Evolutionary conservation across 331 rosid genomes (phyloP), one percentile per base, ranked within the genome.

Genomic region (Dryas integrifolia): DNA sequence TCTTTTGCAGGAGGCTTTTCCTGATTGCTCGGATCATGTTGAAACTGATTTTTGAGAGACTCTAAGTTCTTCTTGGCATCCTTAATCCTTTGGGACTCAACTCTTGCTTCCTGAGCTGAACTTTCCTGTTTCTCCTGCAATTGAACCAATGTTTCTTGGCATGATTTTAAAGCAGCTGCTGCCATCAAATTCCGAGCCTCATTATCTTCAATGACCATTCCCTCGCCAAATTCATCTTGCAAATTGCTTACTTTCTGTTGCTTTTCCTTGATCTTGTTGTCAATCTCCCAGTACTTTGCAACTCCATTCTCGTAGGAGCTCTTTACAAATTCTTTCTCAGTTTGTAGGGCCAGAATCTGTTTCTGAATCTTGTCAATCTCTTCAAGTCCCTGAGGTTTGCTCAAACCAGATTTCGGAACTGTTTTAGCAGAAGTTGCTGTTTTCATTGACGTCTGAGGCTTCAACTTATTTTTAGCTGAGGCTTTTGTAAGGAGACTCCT

Each of bases 181-280:
- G 99, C 89, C 97, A 96, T 96, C 86, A 96, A 85, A 43, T 63
- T 87, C 5, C 99, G 96, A 43, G 99, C 99, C 58, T 86, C 98
- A 8, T 75, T 85, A 15, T 96, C 97, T 67, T 92, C 96, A 48
- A 96, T 96, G 40, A 81, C 81, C 72, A 87, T 62, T 38, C 92
- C 90, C 79, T 92, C 96, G 43, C 99, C 96, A 55, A 82, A 81
- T 72, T 96, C 99, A 56, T 96, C 99, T 72, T 95, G 91, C 80
- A 95, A 82, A 73, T 16, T 59, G 70, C 78, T 83, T 73, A 92
- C 88, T 77, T 43, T 82, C 62, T 81, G 96, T 67, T 95, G 99
- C 85, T 84, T 76, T 71, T 73, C 90, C 74, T 88, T 86, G 70
- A 95, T 90, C 69, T 81, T 83, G 51, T 82, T 85, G 78, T 92